Percentiles rank a stretch among this genome's conserved stretches.
Conservation (phyloP, 225 moss, liverwort and hornwort species). For the Takakia lepidozioides region DNA sequence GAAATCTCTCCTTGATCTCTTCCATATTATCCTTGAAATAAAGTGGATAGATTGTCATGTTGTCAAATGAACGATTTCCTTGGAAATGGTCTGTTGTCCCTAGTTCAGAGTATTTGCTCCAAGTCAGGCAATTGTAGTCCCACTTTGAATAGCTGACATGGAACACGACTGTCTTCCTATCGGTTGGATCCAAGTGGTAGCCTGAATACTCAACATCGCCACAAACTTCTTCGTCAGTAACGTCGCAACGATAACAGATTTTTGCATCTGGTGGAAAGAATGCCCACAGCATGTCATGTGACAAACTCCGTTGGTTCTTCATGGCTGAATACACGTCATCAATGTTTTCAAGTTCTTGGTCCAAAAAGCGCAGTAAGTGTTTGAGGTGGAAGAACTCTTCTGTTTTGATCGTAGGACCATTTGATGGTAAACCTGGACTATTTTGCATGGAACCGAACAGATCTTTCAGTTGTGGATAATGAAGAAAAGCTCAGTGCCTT, state of each 20-base stretch:
- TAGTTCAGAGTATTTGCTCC: background rate
- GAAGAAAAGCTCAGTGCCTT: slow-evolving; percentile 7
- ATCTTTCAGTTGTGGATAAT: no score
- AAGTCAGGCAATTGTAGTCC: slow-evolving; percentile 18
- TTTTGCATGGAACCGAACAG: no score
- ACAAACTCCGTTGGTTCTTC: slow-evolving; percentile 7
- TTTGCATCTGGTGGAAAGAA: slow-evolving; percentile 7
- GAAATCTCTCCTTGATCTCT: background rate
- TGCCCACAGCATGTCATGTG: slow-evolving; percentile 30
- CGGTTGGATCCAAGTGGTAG: no score
- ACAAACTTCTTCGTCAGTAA: slow-evolving; percentile 8
- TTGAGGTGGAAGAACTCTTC: no score
- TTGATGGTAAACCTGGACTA: no score
- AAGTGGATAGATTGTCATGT: slow-evolving; percentile 7
- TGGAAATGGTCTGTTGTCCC: background rate
- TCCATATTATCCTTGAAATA: slow-evolving; percentile 4
- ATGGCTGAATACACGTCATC: slow-evolving; percentile 9
- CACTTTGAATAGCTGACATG: no score
- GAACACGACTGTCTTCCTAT: no score
- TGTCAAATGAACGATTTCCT: background rate
- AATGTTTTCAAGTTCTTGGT: slow-evolving; percentile 8
- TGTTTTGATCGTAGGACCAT: no score
- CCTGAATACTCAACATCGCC: background rate
- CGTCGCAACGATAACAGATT: slow-evolving; percentile 4
- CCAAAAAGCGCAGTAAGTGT: slow-evolving; percentile 6